Base-by-base conservation (phyloP, 768 basidiomycete species). In the Phylloporus rhodoxanthus region DNA sequence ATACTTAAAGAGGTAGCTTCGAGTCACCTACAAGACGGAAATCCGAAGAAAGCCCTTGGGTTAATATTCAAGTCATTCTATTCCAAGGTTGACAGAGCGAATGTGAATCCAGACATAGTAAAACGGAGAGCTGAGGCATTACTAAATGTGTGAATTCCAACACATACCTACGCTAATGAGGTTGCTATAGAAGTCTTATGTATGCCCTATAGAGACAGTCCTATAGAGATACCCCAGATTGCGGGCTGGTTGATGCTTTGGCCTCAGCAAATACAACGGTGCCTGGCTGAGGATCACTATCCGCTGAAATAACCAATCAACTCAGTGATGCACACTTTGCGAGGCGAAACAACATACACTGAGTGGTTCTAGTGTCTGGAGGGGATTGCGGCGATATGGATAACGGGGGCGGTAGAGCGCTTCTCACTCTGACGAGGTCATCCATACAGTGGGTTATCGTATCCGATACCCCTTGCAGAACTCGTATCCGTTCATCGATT, bases 401-500 rank as follows among this genome's bases (percentile, higher is more conserved):
- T 38, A 60, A 54, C 23, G 69, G 53, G 25, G 68, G 55, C 14
- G 86, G 85, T 28, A 91, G 68, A n/a, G 79, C 73, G 57, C 88
- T 90, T 56, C 87, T 72, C 63, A 91, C 73, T 56, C 81, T 72
- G 64, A 84, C 77, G 53, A 96, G 73, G 57, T 96, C 90, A 55
- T 87, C 84, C 47, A 90, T 77, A 58, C 90, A 84, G 17, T 76
- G 75, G 61, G 80, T 80, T n/a, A 92, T 72, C 3, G 82, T 77
- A 32, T 73, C 73, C 33, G 91, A 88, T 33, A 94, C 85, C 15
- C 81, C 78, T 67, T 91, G 84, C 32, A 97, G 69, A 33, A 91
- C 76, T 37, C 81, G 75, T 53, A 97, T 67, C 47, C 91, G 79
- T 58, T 92, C 90, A 56, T 93, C 89, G 43, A 96, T 86, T 6